A percentile compares a stretch with the other conserved stretches of the same genome.
These are phyloP conservation scores for Hypoxylon sp. DNA, from an alignment of 2,329 filamentous ascomycete genomes.

Conservation along the genomic window DNA sequence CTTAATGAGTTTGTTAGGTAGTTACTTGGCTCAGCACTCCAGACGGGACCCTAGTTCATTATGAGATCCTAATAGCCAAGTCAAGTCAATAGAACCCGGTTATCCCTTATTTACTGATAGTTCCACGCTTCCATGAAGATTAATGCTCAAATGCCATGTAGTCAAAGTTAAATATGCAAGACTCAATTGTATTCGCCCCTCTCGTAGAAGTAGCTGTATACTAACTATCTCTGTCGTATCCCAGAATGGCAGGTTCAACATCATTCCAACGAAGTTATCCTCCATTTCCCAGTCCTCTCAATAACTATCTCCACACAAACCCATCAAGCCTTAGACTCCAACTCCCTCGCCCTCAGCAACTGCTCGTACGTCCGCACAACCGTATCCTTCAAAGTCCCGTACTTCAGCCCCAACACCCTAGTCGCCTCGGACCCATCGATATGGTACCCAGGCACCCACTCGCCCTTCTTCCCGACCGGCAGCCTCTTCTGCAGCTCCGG, in stretches of 20 bases:
- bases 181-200: neutral
- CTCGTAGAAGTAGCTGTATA: neutral
- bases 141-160: neutral
- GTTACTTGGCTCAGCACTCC: too few species aligned
- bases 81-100: neutral
- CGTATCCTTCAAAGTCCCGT: constrained; percentile 40
- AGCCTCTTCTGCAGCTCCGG: constrained; percentile 52
- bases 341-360: constrained; percentile 38
- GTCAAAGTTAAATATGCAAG: neutral
- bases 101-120: neutral
- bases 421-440: constrained; percentile 66
- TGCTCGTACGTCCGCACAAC: constrained; percentile 33
- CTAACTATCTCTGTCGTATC: neutral
- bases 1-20: too few species aligned
- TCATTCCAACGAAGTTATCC: neutral
- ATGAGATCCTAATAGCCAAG: neutral
- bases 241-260: neutral
- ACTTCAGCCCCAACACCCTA: constrained; percentile 58
- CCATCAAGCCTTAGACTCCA: constrained; percentile 32
- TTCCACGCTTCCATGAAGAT: neutral
- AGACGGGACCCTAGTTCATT: neutral
- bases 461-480: constrained; percentile 55
- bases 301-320: neutral
- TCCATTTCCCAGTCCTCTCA: neutral
- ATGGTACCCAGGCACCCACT: constrained; percentile 55